A percentile compares a stretch with the other conserved stretches of the same genome.
phyloP scores from a whole-genome alignment of 805 yeast species.

The Hanseniaspora thailandica region DNA sequence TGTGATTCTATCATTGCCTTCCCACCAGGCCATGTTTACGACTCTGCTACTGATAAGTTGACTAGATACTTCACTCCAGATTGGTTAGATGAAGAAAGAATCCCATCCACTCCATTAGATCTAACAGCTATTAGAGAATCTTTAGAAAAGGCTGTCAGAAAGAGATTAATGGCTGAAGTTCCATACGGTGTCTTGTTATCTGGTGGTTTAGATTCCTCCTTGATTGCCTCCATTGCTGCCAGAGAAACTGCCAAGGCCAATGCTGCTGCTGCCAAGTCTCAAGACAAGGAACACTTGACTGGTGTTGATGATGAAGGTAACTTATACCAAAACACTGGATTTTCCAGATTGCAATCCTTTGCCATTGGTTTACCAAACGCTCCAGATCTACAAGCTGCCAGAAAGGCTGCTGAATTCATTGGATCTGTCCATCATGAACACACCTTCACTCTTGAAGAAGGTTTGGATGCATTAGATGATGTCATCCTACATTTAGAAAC shows the following conservation, averaged over 20 bases:
- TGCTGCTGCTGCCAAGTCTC: slow-evolving; percentile 43
- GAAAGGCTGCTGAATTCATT: slow-evolving; percentile 89
- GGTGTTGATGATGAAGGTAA: slow-evolving; percentile 89
- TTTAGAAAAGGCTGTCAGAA: slow-evolving; percentile 90
- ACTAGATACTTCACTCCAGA: slow-evolving; percentile 83
- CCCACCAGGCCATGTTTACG: slow-evolving; percentile 98
- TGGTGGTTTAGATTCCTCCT: slow-evolving; percentile 94
- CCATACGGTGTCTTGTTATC: slow-evolving; percentile 96
- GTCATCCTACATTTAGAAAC: slow-evolving; percentile 95
- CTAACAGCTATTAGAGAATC: slow-evolving; percentile 58
- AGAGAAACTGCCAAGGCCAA: slow-evolving; percentile 74
- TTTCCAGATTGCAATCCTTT: slow-evolving; percentile 82
- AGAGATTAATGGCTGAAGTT: slow-evolving; percentile 98
- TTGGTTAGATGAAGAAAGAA: slow-evolving; percentile 79
- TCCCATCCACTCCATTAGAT: slow-evolving; percentile 71
- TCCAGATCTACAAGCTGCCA: slow-evolving; percentile 93
- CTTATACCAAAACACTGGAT: slow-evolving; percentile 54
- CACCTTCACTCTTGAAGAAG: slow-evolving; percentile 92
- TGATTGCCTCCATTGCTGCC: slow-evolving; percentile 94
- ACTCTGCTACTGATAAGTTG: slow-evolving; percentile 73
- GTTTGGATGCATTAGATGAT: slow-evolving; percentile 87
- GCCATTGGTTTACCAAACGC: slow-evolving; percentile 97
- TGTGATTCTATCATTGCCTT: slow-evolving; percentile 86
- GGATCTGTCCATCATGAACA: slow-evolving; percentile 97
- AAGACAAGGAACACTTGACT: slow-evolving; percentile 50